Evolutionary conservation across 2,329 filamentous ascomycete species (phyloP), one percentile per base, ranked within the genome.

Genomic region (Ophiostoma sp.): DNA sequence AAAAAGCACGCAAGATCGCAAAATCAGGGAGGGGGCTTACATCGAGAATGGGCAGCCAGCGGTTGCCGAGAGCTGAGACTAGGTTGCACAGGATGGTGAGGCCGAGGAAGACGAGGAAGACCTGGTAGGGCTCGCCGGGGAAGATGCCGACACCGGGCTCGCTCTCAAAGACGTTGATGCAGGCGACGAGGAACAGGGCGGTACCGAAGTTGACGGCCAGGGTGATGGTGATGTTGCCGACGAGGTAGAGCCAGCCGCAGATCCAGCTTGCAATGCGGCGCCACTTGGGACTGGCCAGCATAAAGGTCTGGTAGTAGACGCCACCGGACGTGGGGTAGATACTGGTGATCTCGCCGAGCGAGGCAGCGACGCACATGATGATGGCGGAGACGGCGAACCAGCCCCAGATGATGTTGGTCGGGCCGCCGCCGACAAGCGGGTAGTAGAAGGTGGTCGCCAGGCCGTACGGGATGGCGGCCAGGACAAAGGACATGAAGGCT

Each of bases 211-310:
- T 67, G 65, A 67, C 65, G 4, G 65, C 35, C 39, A 67, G 39
- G 11, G 65, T 67, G 39, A 67, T 67, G 65, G 65, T 67, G 39
- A 67, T 67, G 65, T 67, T 67, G 65, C 65, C 65, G 65, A 67
- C 36, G 3, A 67, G 35, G n/a, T 67, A 67, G 4, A 67, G 65
- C 65, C 65, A 67, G 65, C 65, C 65, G 65, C 65, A 67, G n/a
- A 67, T 31, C 65, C 65, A 67, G 65, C 65, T 67, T 39, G 36
- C n/a, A 23, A 67, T 67, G 39, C 39, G 65, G 13, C 65, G 65
- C 36, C 39, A 67, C n/a, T 23, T 2, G 11, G 65, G 36, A 13
- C 23, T 44, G 11, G 65, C 35, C 36, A 67, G 23, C 65, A 67
- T 67, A 20, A 67, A 67, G 4, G 65, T 67, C 65, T 67, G 65